phyloP scores from a whole-genome alignment of 371 early-diverging fungal species.

The Encephalitozoon intestinalis region DNA sequence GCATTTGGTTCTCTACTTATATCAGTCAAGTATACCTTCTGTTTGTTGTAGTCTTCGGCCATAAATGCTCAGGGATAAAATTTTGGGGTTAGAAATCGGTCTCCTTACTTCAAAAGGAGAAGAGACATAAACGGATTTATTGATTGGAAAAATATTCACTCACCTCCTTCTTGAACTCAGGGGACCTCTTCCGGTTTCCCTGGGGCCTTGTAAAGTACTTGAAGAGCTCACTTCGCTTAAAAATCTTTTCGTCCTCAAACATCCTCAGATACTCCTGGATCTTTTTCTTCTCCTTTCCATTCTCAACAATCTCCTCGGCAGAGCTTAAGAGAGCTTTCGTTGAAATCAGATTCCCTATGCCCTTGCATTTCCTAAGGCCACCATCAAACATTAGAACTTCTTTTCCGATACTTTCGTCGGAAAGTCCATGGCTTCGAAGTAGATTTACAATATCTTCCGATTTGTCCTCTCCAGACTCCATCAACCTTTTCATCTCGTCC shows the following conservation, averaged over 20 bases:
- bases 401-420: not conserved
- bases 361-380: not conserved
- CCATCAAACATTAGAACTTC: not conserved
- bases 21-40: conserved; percentile 45
- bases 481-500: not conserved
- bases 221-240: conserved; percentile 27
- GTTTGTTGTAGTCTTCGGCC: conserved; percentile 16
- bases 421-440: not conserved
- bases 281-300: not conserved
- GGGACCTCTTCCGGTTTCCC: conserved; percentile 22
- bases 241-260: conserved; percentile 7
- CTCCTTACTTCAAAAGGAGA: not conserved
- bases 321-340: not conserved
- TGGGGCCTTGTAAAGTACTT: conserved; percentile 38
- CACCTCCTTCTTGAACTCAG: conserved; percentile 39
- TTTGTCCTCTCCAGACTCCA: not conserved
- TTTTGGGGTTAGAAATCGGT: not conserved
- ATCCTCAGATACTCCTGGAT: conserved; percentile 15
- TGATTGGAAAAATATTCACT: conserved; percentile 26
- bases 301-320: conserved; percentile 34
- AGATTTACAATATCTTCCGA: not conserved
- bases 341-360: not conserved
- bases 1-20: conserved; percentile 21
- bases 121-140: not conserved
- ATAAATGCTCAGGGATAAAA: conserved; percentile 18